Conservation (phyloP, 2,329 filamentous ascomycete species). For the Gaeumannomyces tritici region DNA sequence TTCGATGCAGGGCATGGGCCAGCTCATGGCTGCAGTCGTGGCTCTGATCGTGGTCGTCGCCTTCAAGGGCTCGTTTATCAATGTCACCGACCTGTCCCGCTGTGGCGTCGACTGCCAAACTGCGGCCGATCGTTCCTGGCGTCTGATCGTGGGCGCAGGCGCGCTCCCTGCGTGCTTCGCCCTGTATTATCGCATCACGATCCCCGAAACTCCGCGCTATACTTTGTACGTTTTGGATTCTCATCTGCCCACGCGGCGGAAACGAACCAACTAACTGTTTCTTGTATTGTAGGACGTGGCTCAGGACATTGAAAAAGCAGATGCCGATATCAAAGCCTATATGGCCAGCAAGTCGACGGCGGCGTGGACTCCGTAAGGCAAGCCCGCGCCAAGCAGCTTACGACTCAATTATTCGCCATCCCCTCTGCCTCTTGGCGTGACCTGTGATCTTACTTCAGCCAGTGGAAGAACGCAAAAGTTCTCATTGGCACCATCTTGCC, state of each 20-base stretch:
- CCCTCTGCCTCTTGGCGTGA: conserved; percentile 64
- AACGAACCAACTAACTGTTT: conserved; percentile 43
- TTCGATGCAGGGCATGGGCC: conserved; percentile 77
- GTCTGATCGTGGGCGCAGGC: conserved; percentile 70
- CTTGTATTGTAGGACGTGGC: conserved; percentile 44
- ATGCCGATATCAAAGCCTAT: conserved; percentile 59
- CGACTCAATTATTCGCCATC: conserved; percentile 43
- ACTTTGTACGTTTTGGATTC: conserved; percentile 7
- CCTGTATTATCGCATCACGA: conserved; percentile 78
- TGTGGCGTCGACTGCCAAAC: conserved; percentile 56
- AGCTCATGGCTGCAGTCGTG: conserved; percentile 61
- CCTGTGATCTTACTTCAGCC: conserved; percentile 55
- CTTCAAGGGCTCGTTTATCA: conserved; percentile 45
- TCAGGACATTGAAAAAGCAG: conserved; percentile 65
- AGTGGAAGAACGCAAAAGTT: conserved; percentile 61
- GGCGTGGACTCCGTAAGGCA: conserved; percentile 36
- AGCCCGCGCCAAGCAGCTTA: conserved; percentile 40
- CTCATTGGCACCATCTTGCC: conserved; percentile 68
- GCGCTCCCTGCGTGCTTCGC: conserved; percentile 69
- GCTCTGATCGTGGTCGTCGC: conserved; percentile 58
- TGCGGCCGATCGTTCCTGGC: conserved; percentile 74
- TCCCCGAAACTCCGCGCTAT: conserved; percentile 76
- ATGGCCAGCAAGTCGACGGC: conserved; percentile 38
- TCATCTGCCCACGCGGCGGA: neutral
- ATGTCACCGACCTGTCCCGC: conserved; percentile 25